phyloP scores from a whole-genome alignment of 345 rosid genomes.

The Rubroshorea leprosula region DNA sequence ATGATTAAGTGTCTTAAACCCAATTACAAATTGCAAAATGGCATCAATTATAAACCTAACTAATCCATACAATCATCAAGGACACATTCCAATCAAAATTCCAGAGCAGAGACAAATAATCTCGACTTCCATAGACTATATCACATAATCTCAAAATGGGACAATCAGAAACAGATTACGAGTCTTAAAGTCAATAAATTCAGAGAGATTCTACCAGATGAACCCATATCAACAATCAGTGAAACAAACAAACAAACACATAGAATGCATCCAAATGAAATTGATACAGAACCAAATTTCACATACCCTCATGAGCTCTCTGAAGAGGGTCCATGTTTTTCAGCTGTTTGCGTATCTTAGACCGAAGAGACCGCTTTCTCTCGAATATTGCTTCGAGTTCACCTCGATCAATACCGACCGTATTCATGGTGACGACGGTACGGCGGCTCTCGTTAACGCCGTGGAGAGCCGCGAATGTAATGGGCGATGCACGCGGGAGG shows the following conservation, averaged over 20 bases:
- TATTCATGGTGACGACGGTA: conserved; percentile 14
- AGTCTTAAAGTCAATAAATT: neutral
- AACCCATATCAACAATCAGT: neutral
- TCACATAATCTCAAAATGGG: neutral
- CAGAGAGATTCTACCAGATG: neutral
- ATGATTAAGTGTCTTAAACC: too few species aligned
- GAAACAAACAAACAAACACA: neutral
- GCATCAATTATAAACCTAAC: neutral
- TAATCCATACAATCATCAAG: neutral
- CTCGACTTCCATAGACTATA: too few species aligned
- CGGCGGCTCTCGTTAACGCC: neutral
- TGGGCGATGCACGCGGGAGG: neutral
- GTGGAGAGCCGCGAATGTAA: neutral
- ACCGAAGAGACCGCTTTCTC: conserved; percentile 58
- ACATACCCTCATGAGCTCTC: conserved; percentile 60
- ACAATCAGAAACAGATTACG: neutral
- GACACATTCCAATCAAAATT: neutral
- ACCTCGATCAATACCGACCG: conserved; percentile 13
- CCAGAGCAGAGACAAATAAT: too few species aligned
- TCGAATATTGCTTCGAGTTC: conserved; percentile 48
- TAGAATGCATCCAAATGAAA: neutral
- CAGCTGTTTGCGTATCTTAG: conserved; percentile 63
- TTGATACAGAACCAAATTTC: neutral
- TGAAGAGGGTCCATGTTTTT: conserved; percentile 66
- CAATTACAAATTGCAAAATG: too few species aligned